Evolutionary conservation across 176 grass and related monocot genomes (phyloP), one percentile per base, ranked within the genome.

Genomic region (Avena atlantica): DNA sequence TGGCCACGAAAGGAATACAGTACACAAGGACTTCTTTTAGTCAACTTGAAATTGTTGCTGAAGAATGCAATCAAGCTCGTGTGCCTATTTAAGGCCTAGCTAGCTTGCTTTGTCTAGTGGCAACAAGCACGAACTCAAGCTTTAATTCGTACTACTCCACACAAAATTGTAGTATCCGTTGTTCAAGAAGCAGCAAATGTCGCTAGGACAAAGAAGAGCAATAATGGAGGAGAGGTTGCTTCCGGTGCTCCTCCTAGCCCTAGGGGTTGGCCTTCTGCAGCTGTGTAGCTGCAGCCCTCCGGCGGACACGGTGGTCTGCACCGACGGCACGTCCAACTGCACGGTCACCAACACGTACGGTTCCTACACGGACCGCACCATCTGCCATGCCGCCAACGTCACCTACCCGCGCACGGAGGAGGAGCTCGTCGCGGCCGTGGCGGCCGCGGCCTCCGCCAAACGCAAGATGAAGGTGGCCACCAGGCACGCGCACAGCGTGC

Each of bases 261-360:
- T 65, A 19, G 25, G 62, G 1, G 61, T 25, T 34, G 31, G 31
- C 31, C 31, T 34, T 3, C 58, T 73, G 66, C 79, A 64, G 37
- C 71, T 83, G 55, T 20, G 37, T 2, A 36, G 13, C 17, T 12
- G 78, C 7, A 92, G 87, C 80, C 80, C 70, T 21, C 70, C 70
- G n/a, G 42, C 70, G 42, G 44, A 74, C 20, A 42, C 70, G 70
- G 70, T 74, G 42, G 42, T 14, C 42, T 74, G 70, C 70, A 74
- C n/a, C 9, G 3, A 24, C 59, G 59, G 59, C 59, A 62, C 59
- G 3, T 62, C 59, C 59, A 62, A 62, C 42, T 74, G 70, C 42
- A 74, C 70, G 20, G 70, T 74, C 70, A 74, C 70, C 70, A 74
- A 74, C 70, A 24, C 70, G 11, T 45, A 24, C 5, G 42, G 70